Base-by-base conservation (phyloP, 352 stramenopile genomes). In the Poterioochromonas sp. region DNA sequence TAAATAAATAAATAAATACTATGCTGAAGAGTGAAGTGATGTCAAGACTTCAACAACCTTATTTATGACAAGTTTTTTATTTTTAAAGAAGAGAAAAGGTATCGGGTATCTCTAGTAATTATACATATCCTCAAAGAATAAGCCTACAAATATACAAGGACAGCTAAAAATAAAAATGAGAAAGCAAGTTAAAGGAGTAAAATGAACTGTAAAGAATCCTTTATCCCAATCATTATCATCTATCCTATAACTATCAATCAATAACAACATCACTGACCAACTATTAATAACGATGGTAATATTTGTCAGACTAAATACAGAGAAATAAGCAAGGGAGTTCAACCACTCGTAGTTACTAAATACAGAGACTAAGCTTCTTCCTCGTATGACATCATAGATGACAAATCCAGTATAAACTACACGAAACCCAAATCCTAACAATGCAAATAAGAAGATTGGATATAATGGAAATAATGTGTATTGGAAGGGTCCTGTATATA, bases 1-100 rank as follows among this genome's bases (percentile, higher is more conserved):
- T 58, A 58, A 58, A 58, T 58, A 58, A 58, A 58, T 58, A 58
- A 58, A 58, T 58, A 58, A 58, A 58, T 58, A 58, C 47, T 58
- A 58, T 58, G 47, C 47, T 58, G 47, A 58, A 58, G 47, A 58
- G 47, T 58, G 47, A 58, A 58, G 47, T 58, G 47, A 58, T 58
- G 47, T 58, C 47, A 58, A 58, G 47, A 58, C 47, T 58, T 58
- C 47, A 58, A 58, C 47, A 58, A 58, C 47, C 47, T 58, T 58
- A 58, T 58, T 58, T 58, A 58, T 58, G 47, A 58, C 47, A 58
- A 58, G 47, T 58, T 58, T 58, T 58, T 58, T 58, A 58, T 58
- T 58, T 58, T 58, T 58, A 58, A 58, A 58, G 47, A 58, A 58
- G 47, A 58, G 47, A 58, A 58, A 58, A 58, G 47, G 47, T 58